phyloP scores from a whole-genome alignment of 176 grass and related monocot genomes.

The Eragrostis nindensis region DNA sequence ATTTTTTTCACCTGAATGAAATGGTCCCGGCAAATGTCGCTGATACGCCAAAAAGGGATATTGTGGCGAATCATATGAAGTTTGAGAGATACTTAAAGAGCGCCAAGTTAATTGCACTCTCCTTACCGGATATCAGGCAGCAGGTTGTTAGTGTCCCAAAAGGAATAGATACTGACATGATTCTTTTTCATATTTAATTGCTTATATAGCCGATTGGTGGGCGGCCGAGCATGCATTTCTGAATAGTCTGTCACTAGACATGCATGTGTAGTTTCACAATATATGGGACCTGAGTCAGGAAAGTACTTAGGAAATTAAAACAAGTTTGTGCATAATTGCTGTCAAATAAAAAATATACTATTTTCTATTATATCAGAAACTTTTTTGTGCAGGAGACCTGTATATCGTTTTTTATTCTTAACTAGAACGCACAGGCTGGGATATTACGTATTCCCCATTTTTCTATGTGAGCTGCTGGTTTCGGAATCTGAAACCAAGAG shows the following conservation, averaged over 20 bases:
- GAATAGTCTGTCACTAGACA: neutral
- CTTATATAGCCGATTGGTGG: neutral
- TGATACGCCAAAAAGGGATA: slow-evolving; percentile 5
- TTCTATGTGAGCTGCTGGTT: too few species aligned
- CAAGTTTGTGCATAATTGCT: too few species aligned
- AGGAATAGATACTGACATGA: slow-evolving; percentile 49
- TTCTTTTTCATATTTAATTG: slow-evolving; percentile 58
- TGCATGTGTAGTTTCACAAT: neutral
- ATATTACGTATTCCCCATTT: too few species aligned
- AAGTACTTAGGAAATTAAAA: too few species aligned
- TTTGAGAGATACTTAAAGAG: slow-evolving; percentile 51
- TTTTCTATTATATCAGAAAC: too few species aligned
- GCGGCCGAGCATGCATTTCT: neutral
- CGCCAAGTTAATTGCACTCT: slow-evolving; percentile 46
- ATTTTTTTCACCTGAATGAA: neutral
- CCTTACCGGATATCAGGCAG: slow-evolving; percentile 36
- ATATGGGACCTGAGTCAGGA: neutral
- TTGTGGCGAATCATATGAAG: neutral
- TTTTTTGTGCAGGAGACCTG: too few species aligned
- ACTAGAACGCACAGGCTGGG: too few species aligned
- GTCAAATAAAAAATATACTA: too few species aligned
- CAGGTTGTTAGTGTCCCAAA: slow-evolving; percentile 37
- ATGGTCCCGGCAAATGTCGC: neutral
- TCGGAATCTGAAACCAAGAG: too few species aligned
- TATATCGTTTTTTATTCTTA: too few species aligned